phyloP scores from a whole-genome alignment of 352 stramenopile genomes.

The Thalassiosira allenii region DNA sequence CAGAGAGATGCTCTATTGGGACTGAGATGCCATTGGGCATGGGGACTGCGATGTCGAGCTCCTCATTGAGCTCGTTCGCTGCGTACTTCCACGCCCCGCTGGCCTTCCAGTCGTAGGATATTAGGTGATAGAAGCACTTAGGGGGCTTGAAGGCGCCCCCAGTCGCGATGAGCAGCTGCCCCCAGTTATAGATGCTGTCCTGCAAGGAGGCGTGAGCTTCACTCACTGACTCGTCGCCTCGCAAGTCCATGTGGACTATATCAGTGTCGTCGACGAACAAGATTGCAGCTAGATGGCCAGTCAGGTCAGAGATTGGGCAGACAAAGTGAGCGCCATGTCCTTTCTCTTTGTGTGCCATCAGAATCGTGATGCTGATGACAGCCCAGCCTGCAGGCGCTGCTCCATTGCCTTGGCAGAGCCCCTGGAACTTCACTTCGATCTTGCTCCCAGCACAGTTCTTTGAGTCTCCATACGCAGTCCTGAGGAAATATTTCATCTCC shows the following conservation, averaged over 20 bases:
- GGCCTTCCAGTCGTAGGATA: slow-evolving; percentile 1
- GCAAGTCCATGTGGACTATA: slow-evolving; percentile 19
- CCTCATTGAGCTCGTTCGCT: neutral
- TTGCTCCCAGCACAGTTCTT: neutral
- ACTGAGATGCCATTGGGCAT: neutral
- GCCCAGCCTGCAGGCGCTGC: slow-evolving; percentile 41
- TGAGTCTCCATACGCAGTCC: slow-evolving; percentile 25
- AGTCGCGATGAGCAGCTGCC: slow-evolving; percentile 6
- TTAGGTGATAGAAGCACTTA: slow-evolving; percentile 21
- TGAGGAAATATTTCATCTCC: slow-evolving; percentile 10
- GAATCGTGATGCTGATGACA: slow-evolving; percentile 47
- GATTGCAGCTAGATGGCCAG: slow-evolving; percentile 2
- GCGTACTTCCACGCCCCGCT: slow-evolving; percentile 4
- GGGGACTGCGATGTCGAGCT: neutral
- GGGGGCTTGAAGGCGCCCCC: slow-evolving; percentile 5
- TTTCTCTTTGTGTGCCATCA: slow-evolving; percentile 40
- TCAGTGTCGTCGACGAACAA: slow-evolving; percentile 22
- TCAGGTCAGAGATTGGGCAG: slow-evolving; percentile 14
- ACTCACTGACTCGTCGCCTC: neutral
- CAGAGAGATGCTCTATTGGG: slow-evolving; percentile 7
- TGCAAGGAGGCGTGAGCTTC: neutral
- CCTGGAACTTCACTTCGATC: neutral
- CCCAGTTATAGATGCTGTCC: slow-evolving; percentile 1
- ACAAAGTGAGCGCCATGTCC: slow-evolving; percentile 31
- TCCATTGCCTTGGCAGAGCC: slow-evolving; percentile 44